These are phyloP conservation scores for Phytophthora pluvialis DNA, from an alignment of 352 stramenopile genomes.

Conservation along the genomic window DNA sequence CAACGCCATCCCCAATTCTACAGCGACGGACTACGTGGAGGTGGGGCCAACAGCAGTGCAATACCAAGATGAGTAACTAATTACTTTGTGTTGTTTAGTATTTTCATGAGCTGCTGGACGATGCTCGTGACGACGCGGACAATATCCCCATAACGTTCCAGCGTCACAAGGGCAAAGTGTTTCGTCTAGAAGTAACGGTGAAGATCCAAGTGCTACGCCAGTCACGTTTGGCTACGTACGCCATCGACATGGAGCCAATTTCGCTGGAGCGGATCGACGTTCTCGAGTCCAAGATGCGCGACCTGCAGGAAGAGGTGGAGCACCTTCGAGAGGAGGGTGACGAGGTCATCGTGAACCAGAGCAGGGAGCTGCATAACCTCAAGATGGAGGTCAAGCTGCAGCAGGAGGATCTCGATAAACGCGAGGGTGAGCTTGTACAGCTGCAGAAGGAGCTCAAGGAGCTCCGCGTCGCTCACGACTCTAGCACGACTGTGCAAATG, in stretches of 20 bases:
- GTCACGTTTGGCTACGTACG: conserved; percentile 1
- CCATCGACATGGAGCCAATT: neutral
- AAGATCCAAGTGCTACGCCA: neutral
- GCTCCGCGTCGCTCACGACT: neutral
- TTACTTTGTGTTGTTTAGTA: neutral
- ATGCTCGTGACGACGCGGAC: neutral
- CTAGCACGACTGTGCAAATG: no score
- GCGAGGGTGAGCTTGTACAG: neutral
- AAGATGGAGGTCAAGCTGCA: neutral
- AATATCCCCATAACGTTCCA: neutral
- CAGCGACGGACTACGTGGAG: conserved; percentile 10
- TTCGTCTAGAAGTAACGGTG: neutral
- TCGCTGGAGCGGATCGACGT: conserved; percentile 17
- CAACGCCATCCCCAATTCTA: conserved; percentile 11
- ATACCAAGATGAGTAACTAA: neutral
- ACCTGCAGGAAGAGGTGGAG: conserved; percentile 9
- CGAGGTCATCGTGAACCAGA: neutral
- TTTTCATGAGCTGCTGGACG: conserved; percentile 2
- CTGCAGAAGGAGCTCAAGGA: conserved; percentile 1
- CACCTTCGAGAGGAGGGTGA: neutral
- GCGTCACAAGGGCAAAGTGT: neutral
- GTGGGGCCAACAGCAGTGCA: neutral
- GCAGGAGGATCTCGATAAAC: neutral
- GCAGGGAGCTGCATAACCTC: neutral
- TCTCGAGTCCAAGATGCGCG: conserved; percentile 19